Evolutionary conservation across 768 basidiomycete species (phyloP), one percentile per base, ranked within the genome.

Genomic region (Psilocybe sp.): DNA sequence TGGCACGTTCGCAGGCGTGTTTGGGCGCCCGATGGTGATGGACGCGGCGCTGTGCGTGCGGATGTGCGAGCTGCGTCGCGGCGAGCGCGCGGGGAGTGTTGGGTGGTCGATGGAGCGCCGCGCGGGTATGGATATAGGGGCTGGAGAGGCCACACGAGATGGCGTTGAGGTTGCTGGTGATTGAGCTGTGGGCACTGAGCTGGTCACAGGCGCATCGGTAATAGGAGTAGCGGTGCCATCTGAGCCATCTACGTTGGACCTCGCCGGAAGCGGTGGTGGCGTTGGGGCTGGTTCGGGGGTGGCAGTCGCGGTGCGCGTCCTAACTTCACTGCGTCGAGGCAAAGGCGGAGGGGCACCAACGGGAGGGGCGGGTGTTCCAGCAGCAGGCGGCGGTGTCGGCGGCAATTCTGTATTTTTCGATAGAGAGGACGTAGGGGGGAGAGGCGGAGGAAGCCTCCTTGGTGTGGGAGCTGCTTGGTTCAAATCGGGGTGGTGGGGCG

Each of bases 311-410:
- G 58, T 52, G 14, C 49, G 56, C 12, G 50, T 60, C 0, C 75
- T 71, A 2, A 70, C 70, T 51, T 70, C 69, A 37, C 65, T 79
- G 42, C 81, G 68, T 52, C 67, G 79, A 8, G 82, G 80, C 36
- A 84, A 56, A 15, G 80, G 78, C 14, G 81, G 81, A 1, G 59
- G 55, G 4, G 36, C 32, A 5, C 51, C 40, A 6, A 44, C 20
- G 14, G 45, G 15, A 8, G 38, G 33, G 1, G 54, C 53, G 6
- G 59, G 52, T 64, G 76, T 11, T 80, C 77, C 42, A 15, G 76
- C 74, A 11, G 60, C 54, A 18, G 60, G 39, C 19, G 65, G 46
- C 16, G 51, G 49, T 2, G 52, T 53, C 0, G 51, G 58, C 16
- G 71, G 75, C 15, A 70, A 28, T 7, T 28, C 23, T 7, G 23